Percentiles rank a stretch among this genome's conserved stretches.
Conservation (phyloP, 129 eudicot genomes). For the Mikania micrantha region DNA sequence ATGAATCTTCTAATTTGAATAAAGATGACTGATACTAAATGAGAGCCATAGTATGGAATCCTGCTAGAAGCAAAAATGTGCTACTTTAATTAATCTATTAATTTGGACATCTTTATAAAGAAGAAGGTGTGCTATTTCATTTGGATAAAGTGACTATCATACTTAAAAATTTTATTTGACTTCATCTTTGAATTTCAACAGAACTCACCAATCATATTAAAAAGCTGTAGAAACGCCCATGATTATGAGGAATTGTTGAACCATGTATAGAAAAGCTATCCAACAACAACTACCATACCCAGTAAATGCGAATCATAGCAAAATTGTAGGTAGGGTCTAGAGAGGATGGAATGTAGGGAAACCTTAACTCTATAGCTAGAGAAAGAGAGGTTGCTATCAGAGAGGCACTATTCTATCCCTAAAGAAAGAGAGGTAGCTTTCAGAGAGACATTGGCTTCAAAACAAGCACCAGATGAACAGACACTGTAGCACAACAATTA, state of each 20-base stretch:
- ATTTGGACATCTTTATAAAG: background rate
- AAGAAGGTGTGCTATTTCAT: background rate
- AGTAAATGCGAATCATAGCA: too few relatives aligned
- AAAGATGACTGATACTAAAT: background rate
- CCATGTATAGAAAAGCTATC: background rate
- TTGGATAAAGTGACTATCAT: background rate
- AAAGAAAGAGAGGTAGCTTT: too few relatives aligned
- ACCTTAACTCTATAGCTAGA: too few relatives aligned
- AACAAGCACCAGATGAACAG: too few relatives aligned
- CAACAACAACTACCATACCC: too few relatives aligned
- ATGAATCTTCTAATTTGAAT: background rate
- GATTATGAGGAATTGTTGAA: background rate
- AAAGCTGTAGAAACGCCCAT: background rate
- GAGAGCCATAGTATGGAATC: background rate
- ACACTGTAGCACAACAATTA: too few relatives aligned
- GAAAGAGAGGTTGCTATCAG: too few relatives aligned
- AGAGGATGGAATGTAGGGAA: too few relatives aligned
- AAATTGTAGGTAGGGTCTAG: too few relatives aligned
- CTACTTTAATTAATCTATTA: background rate
- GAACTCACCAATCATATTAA: background rate
- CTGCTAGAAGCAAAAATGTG: background rate
- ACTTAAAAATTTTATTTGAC: background rate
- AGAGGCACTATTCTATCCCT: too few relatives aligned
- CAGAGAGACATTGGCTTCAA: too few relatives aligned
- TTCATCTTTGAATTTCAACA: background rate